These are phyloP conservation scores for Colletotrichum sp. DNA, from an alignment of 2,329 filamentous ascomycete genomes.

Conservation along the genomic window DNA sequence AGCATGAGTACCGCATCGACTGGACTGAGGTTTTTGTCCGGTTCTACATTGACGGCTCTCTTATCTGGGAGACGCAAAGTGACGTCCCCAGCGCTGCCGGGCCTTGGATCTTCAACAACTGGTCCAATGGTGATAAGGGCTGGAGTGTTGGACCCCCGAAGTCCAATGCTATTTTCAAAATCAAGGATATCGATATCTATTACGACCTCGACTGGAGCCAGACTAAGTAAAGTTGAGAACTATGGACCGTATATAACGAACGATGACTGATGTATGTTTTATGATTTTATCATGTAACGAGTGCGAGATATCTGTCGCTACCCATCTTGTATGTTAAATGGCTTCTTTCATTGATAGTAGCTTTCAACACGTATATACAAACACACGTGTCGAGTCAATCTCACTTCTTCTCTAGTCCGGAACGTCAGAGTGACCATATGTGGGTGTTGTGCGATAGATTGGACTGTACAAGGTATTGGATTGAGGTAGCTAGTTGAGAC, in stretches of 20 bases:
- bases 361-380: neutral
- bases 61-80: constrained; percentile 27
- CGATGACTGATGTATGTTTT: neutral
- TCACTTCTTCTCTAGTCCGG: accelerated
- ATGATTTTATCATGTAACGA: neutral
- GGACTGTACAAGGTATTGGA: neutral
- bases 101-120: constrained; percentile 35
- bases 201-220: constrained; percentile 27
- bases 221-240: neutral
- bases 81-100: constrained; percentile 28
- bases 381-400: accelerated
- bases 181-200: constrained; percentile 26
- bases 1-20: constrained; percentile 35
- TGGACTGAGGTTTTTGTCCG: constrained; percentile 27
- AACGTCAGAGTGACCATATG: accelerated
- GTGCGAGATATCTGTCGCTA: neutral
- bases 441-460: accelerated
- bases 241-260: neutral
- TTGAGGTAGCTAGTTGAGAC: accelerated
- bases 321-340: neutral
- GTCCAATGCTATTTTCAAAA: constrained; percentile 20
- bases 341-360: neutral
- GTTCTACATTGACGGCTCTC: constrained; percentile 29
- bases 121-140: constrained; percentile 31
- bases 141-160: constrained; percentile 32